Evolutionary conservation across 2,329 filamentous ascomycete species (phyloP), one percentile per base, ranked within the genome.

Genomic region (Cryoendolithus antarcticus): DNA sequence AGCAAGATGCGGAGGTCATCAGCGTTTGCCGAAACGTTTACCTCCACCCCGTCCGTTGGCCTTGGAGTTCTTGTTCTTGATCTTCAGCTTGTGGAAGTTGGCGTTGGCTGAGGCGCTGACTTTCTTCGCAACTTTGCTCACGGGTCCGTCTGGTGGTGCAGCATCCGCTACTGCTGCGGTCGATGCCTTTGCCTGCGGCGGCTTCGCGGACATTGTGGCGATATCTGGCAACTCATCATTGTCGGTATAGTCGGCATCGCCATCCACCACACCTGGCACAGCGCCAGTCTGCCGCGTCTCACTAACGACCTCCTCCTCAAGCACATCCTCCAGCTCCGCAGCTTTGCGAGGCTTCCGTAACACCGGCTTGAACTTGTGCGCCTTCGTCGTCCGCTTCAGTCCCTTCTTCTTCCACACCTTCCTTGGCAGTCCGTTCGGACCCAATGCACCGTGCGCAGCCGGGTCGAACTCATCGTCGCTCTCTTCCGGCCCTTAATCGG

Each of bases 351-450:
- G 35, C 32, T 53, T 55, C 37, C 57, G 54, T 19, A 54, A 13
- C 7, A 57, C 52, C 7, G 57, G 57, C 46, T 48, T 48, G 52
- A 58, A 83, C 43, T 78, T 86, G 40, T 74, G 69, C 35, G 70
- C 66, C 45, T 78, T 69, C 3, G 84, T 89, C 40, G 82, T 85
- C 44, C 84, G 70, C 66, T 91, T 91, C 56, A 83, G 73, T 0
- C 82, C 83, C 65, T 83, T 84, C 71, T 91, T 91, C 69, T 88
- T 89, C 66, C 73, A 89, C 1, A 74, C 61, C 39, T 70, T 74
- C 30, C 77, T 56, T 6, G 30, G 39, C 24, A 2, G 77, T 77
- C 45, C 72, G 49, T 75, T 63, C n/a, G 65, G 66, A 37, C 66
- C 74, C 9, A 70, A 41, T 9, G 47, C 49, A 13, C 52, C 52